Evolutionary conservation across 192 early-diverging fungal genomes (phyloP).

Genomic region (Mortierella claussenii): DNA sequence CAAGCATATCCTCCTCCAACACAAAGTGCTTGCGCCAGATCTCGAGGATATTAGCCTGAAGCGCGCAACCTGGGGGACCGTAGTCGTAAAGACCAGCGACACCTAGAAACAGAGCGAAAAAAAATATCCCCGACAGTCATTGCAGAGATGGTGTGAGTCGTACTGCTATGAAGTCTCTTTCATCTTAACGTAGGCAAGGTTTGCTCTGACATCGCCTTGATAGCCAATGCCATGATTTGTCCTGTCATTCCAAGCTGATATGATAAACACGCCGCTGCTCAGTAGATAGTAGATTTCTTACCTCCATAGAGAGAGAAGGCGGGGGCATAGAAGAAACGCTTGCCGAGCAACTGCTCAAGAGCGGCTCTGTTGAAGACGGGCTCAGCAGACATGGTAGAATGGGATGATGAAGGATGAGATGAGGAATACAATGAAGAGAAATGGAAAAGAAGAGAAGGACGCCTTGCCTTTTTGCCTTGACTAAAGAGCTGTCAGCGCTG

Average conservation of each 20-base stretch:
- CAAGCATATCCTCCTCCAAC: conserved; percentile 99
- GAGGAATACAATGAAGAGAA: conserved; percentile 11
- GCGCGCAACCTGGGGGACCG: conserved; percentile 93
- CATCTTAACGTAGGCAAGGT: too few relatives aligned
- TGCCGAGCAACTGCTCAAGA: conserved; percentile 73
- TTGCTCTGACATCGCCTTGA: too few relatives aligned
- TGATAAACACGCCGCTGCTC: too few relatives aligned
- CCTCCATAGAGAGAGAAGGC: conserved; percentile 96
- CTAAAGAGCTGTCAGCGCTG: not conserved
- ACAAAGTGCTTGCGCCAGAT: conserved; percentile 98
- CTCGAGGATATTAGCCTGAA: conserved; percentile 90
- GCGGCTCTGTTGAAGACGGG: conserved; percentile 51
- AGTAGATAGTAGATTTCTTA: too few relatives aligned
- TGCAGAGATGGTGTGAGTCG: too few relatives aligned
- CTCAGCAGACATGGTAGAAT: conserved; percentile 34
- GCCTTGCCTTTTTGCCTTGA: not conserved
- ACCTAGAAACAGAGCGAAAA: conserved; percentile 57
- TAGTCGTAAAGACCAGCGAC: conserved; percentile 98
- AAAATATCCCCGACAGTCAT: too few relatives aligned
- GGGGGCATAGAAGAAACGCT: conserved; percentile 97
- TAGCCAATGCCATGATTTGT: too few relatives aligned
- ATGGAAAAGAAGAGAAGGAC: not conserved
- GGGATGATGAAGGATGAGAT: too few relatives aligned
- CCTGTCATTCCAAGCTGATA: too few relatives aligned
- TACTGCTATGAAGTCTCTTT: too few relatives aligned